Evolutionary conservation across 768 basidiomycete genomes (phyloP).

Genomic region (Termitomyces sp.): DNA sequence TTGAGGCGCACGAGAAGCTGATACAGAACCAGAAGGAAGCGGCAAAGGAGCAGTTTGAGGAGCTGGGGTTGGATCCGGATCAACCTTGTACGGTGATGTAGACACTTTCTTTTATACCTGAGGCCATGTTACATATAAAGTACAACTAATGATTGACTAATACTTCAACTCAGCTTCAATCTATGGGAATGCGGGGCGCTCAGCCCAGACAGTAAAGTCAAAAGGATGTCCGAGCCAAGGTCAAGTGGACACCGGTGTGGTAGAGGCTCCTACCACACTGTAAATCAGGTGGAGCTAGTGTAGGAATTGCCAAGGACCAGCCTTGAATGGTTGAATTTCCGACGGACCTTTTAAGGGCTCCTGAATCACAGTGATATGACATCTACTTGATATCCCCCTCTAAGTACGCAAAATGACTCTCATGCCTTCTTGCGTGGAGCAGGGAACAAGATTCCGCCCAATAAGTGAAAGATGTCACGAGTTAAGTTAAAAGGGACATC

Average conservation of each 20-base stretch:
- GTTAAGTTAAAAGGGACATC: too few relatives aligned
- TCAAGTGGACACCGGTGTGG: too few relatives aligned
- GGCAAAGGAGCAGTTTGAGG: slow-evolving; percentile 60
- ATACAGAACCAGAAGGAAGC: slow-evolving; percentile 76
- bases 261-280: too few relatives aligned
- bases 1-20: slow-evolving; percentile 73
- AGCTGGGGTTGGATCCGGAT: slow-evolving; percentile 56
- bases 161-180: too few relatives aligned
- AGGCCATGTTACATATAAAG: not conserved
- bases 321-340: not conserved
- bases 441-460: not conserved
- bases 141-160: not conserved
- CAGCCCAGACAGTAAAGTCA: too few relatives aligned
- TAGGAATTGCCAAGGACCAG: too few relatives aligned
- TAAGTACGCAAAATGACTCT: not conserved
- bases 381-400: not conserved
- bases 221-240: too few relatives aligned
- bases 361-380: not conserved
- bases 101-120: not conserved
- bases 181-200: too few relatives aligned
- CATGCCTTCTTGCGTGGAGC: not conserved
- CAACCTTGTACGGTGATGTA: slow-evolving; percentile 30
- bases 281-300: too few relatives aligned
- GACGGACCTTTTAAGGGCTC: too few relatives aligned
- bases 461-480: not conserved